Evolutionary conservation across 208 protist species (phyloP).

Genomic region (Leishmania lainsoni): DNA sequence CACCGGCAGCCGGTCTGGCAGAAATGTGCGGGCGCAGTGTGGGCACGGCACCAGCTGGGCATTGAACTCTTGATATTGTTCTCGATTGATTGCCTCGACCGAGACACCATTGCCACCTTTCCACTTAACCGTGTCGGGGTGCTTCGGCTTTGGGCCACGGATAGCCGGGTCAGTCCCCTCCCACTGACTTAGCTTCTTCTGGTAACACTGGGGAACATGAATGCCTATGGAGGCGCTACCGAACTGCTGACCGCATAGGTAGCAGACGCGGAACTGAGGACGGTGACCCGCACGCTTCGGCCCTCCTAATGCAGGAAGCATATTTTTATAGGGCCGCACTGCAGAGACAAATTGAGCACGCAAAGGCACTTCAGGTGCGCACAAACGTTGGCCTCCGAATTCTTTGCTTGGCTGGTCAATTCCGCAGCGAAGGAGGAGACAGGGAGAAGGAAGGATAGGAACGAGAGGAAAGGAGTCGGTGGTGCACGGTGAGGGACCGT

Average conservation of each 20-base stretch:
- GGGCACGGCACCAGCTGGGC: conserved; percentile 82
- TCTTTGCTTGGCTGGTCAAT: neutral
- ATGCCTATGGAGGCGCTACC: conserved; percentile 88
- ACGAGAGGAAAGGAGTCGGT: conserved; percentile 6
- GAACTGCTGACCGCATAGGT: conserved; percentile 91
- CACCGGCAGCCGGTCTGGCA: conserved; percentile 88
- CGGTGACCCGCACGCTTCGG: conserved; percentile 13
- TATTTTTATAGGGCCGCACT: neutral
- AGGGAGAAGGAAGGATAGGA: neutral
- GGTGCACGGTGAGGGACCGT: neutral
- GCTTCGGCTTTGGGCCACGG: conserved; percentile 69
- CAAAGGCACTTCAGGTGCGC: neutral
- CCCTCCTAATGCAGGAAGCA: neutral
- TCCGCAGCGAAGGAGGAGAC: neutral
- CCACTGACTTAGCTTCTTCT: conserved; percentile 87
- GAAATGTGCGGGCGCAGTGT: conserved; percentile 89
- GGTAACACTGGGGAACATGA: conserved; percentile 91
- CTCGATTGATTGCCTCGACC: conserved; percentile 63
- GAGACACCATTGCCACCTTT: conserved; percentile 39
- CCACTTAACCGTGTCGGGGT: conserved; percentile 83
- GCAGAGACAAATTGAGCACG: too few species aligned
- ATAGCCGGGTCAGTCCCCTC: conserved; percentile 57
- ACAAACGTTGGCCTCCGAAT: neutral
- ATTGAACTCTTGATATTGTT: conserved; percentile 81
- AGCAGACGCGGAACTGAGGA: conserved; percentile 81